Evolutionary conservation across 805 yeast species (phyloP).

Genomic region (Candida corydali): DNA sequence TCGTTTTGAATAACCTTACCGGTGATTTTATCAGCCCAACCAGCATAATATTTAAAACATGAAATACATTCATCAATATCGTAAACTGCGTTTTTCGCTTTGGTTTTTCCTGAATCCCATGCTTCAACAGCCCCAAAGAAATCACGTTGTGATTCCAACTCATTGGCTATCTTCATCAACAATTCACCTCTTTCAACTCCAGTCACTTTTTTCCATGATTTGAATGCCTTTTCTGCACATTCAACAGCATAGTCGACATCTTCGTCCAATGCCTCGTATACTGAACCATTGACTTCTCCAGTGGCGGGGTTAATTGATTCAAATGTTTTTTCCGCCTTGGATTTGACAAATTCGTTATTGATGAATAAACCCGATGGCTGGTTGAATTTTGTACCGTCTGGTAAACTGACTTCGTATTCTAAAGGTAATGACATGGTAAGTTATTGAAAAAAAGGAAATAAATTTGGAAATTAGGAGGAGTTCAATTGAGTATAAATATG

Average conservation of each 20-base stretch:
- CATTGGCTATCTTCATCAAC: constrained; percentile 34
- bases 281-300: constrained; percentile 39
- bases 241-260: constrained; percentile 41
- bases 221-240: constrained; percentile 36
- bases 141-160: constrained; percentile 29
- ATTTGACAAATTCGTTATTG: constrained; percentile 39
- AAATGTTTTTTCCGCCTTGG: constrained; percentile 31
- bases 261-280: constrained; percentile 38
- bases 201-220: constrained; percentile 43
- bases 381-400: constrained; percentile 45
- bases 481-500: too few species aligned
- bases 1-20: constrained; percentile 44
- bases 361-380: constrained; percentile 63
- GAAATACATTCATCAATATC: constrained; percentile 46
- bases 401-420: constrained; percentile 38
- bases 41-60: constrained; percentile 52
- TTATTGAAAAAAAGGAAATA: not conserved
- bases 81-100: constrained; percentile 42
- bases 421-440: constrained; percentile 22
- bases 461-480: too few species aligned
- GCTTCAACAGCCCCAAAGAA: constrained; percentile 38
- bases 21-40: constrained; percentile 57
- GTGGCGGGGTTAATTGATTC: constrained; percentile 43
- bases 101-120: constrained; percentile 47
- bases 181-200: constrained; percentile 39